Percentiles rank a stretch among this genome's conserved stretches.
Conservation (phyloP, 106 monocot species). For the Acorus calamus region DNA sequence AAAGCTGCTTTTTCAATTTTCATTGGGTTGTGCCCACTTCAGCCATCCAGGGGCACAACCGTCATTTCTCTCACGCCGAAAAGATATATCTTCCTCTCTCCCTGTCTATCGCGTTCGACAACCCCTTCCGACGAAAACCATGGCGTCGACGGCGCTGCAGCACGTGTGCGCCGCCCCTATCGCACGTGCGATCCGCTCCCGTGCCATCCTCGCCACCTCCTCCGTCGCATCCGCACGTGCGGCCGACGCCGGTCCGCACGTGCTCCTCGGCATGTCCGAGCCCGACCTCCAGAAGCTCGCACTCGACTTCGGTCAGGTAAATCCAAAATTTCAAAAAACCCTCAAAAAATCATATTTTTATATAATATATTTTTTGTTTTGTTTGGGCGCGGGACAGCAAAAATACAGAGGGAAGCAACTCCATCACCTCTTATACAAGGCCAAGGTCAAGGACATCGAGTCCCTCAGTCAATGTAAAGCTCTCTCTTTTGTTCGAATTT, state of each 20-base stretch:
- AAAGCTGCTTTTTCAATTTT: no score
- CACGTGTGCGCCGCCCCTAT: conserved; percentile 49
- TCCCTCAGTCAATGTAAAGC: conserved; percentile 61
- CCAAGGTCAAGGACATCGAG: conserved; percentile 72
- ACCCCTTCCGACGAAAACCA: no score
- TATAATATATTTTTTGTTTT: background rate
- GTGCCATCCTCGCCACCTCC: conserved; percentile 15
- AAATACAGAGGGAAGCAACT: conserved; percentile 90
- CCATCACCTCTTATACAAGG: conserved; percentile 84
- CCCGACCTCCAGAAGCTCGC: conserved; percentile 77
- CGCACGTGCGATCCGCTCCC: conserved; percentile 38
- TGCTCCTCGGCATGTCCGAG: conserved; percentile 82
- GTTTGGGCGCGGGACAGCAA: conserved; percentile 39
- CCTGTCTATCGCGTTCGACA: no score
- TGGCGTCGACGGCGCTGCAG: conserved; percentile 39
- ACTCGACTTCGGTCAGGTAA: conserved; percentile 64
- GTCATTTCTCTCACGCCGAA: no score
- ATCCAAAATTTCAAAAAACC: background rate
- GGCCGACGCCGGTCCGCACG: conserved; percentile 27
- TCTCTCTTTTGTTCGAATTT: background rate
- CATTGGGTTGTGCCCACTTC: no score
- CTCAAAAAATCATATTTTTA: background rate
- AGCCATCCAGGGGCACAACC: no score
- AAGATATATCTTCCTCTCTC: no score
- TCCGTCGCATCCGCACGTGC: conserved; percentile 11